Conservation (phyloP, 2,329 filamentous ascomycete genomes). For the Canariomyces notabilis region DNA sequence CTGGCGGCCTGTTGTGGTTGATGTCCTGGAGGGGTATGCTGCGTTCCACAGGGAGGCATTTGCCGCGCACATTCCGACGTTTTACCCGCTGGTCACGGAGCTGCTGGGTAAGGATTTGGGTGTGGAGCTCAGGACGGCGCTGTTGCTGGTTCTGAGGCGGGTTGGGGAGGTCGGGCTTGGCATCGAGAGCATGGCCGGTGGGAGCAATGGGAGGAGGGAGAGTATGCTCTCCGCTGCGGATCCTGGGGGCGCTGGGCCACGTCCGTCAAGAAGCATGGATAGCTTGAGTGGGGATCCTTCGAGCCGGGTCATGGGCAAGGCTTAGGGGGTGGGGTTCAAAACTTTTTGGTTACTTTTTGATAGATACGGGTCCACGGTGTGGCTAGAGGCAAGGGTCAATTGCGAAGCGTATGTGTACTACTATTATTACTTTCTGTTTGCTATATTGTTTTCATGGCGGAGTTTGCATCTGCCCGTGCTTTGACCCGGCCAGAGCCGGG, state of each 20-base stretch:
- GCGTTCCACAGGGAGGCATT: slow-evolving; percentile 80
- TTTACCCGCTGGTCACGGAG: slow-evolving; percentile 83
- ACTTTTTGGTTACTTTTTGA: background rate
- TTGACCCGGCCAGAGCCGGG: background rate
- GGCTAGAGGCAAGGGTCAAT: no score
- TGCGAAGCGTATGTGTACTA: no score
- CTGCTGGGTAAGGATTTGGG: slow-evolving; percentile 78
- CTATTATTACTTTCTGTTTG: background rate
- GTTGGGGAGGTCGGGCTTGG: slow-evolving; percentile 73
- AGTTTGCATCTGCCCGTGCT: background rate
- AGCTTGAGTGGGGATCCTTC: slow-evolving; percentile 24
- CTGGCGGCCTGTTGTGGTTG: slow-evolving; percentile 95
- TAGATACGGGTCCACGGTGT: no score
- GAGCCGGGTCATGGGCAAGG: slow-evolving; percentile 22
- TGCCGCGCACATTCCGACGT: slow-evolving; percentile 69
- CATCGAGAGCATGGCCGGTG: slow-evolving; percentile 44
- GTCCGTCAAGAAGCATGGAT: slow-evolving; percentile 17
- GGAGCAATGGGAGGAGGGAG: slow-evolving; percentile 12
- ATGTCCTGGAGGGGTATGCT: slow-evolving; percentile 88
- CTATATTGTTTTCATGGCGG: background rate
- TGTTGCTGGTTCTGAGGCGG: slow-evolving; percentile 72
- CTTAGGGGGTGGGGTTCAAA: background rate
- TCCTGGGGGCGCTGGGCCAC: no score
- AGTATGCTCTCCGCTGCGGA: slow-evolving; percentile 17
- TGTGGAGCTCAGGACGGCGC: slow-evolving; percentile 67